These are phyloP conservation scores for Sanguinoderma infundibulare DNA, from an alignment of 1,284 basidiomycete species.

Conservation along the genomic window DNA sequence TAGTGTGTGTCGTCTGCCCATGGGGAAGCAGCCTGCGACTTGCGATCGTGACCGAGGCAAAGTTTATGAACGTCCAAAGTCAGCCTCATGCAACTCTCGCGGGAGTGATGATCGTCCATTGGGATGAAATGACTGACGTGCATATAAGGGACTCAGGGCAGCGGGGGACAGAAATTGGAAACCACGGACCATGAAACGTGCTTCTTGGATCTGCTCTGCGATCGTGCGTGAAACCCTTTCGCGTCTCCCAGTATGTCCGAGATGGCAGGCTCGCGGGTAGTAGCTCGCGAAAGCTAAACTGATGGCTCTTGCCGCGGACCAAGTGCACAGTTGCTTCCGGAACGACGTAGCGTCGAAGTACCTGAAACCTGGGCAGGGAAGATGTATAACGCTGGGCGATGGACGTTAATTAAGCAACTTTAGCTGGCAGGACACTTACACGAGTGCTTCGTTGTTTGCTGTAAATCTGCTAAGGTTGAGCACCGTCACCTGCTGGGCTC, in stretches of 20 bases:
- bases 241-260: conserved; percentile 10
- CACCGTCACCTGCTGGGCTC: neutral
- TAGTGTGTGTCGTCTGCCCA: neutral
- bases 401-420: neutral
- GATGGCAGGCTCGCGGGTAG: conserved; percentile 4
- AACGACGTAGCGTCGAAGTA: neutral
- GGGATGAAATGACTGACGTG: neutral
- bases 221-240: neutral
- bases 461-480: neutral
- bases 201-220: neutral
- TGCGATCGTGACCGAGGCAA: conserved; percentile 15
- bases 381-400: neutral
- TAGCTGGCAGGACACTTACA: too few species aligned
- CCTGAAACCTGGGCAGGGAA: neutral
- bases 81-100: conserved; percentile 1
- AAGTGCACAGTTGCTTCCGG: neutral
- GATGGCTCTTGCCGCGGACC: neutral
- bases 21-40: neutral
- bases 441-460: neutral
- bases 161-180: neutral
- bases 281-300: neutral
- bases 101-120: conserved; percentile 6
- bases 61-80: conserved; percentile 10
- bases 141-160: neutral
- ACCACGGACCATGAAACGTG: neutral